Evolutionary conservation across 2,329 filamentous ascomycete species (phyloP).

Genomic region (Sarocladium oryzae): DNA sequence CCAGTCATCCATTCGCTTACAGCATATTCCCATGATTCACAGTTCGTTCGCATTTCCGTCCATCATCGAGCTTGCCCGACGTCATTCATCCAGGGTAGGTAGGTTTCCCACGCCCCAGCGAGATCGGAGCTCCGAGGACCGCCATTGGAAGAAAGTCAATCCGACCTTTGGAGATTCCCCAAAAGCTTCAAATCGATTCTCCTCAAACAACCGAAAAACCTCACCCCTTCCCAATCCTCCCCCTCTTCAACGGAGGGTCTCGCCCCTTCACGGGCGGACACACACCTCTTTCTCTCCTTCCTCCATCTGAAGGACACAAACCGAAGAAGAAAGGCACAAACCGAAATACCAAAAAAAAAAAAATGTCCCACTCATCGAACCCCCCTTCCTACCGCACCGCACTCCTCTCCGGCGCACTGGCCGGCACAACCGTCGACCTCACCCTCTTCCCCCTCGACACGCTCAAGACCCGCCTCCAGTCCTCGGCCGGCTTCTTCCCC

Average conservation of each 20-base stretch:
- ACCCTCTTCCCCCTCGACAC: conserved; percentile 98
- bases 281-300: background rate
- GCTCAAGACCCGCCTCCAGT: conserved; percentile 94
- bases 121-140: background rate
- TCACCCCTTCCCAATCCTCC: background rate
- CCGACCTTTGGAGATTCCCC: background rate
- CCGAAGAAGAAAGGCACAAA: too few species aligned
- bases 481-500: conserved; percentile 67
- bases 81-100: background rate
- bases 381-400: conserved; percentile 49
- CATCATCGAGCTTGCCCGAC: background rate
- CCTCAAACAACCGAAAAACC: background rate
- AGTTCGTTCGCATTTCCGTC: background rate
- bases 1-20: too few species aligned
- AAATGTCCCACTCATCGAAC: background rate
- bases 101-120: too few species aligned
- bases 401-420: conserved; percentile 76
- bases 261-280: background rate
- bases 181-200: background rate
- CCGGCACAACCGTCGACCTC: conserved; percentile 93
- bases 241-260: background rate
- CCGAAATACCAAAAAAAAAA: background rate
- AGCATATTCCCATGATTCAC: too few species aligned
- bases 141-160: too few species aligned
- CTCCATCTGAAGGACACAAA: too few species aligned